These are phyloP conservation scores for Miscanthus sacchariflorus DNA, from an alignment of 202 grass and related monocot species.

Conservation along the genomic window DNA sequence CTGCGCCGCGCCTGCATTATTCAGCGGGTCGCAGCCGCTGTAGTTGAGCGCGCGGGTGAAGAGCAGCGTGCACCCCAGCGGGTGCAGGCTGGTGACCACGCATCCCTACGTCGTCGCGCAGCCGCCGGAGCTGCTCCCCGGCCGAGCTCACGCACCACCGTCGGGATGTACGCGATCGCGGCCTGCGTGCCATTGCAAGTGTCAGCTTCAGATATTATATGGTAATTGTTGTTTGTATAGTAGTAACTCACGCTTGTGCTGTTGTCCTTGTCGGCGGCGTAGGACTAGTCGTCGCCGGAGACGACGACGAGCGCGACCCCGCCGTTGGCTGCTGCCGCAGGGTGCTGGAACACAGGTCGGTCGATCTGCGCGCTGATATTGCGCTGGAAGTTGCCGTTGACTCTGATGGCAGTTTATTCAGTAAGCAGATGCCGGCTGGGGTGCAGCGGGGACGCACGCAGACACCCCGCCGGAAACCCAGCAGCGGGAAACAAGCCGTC, in stretches of 20 bases:
- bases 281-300: slow-evolving; percentile 73
- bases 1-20: slow-evolving; percentile 49
- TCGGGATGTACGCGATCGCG: slow-evolving; percentile 59
- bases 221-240: no score
- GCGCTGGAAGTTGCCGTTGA: slow-evolving; percentile 68
- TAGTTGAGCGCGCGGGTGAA: no score
- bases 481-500: no score
- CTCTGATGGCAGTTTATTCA: no score
- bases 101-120: slow-evolving; percentile 50
- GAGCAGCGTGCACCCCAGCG: slow-evolving; percentile 70
- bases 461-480: no score
- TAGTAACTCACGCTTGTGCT: no score
- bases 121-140: slow-evolving; percentile 28
- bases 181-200: slow-evolving; percentile 46
- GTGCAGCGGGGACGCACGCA: no score
- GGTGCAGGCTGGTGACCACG: slow-evolving; percentile 82
- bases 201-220: no score
- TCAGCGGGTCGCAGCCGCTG: slow-evolving; percentile 47
- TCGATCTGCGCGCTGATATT: slow-evolving; percentile 81
- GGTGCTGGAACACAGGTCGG: slow-evolving; percentile 35
- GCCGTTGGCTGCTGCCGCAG: background rate
- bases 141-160: slow-evolving; percentile 54
- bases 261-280: slow-evolving; percentile 52
- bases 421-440: no score
- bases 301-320: slow-evolving; percentile 14